Evolutionary conservation across 768 basidiomycete genomes (phyloP), one percentile per base, ranked within the genome.

Genomic region (Amanita rimosa): DNA sequence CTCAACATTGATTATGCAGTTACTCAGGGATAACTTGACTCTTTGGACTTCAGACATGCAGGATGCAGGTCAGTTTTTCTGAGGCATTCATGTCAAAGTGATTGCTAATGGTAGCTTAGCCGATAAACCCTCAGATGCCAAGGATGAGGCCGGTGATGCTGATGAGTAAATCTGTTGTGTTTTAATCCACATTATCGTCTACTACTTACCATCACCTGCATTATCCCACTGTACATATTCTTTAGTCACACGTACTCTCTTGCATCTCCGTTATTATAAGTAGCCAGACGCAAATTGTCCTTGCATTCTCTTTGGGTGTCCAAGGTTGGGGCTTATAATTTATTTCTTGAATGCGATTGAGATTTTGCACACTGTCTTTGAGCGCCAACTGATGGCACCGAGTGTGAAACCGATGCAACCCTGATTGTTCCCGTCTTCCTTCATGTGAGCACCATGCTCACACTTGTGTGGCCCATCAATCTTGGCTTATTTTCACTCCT

Each of bases 11-110:
- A 95, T 95, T 69, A 87, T 91, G 85, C 95, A 97, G 69, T 73
- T 97, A 54, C 81, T 97, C 64, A 83, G 93, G 62, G 94, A 97
- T 68, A 97, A 97, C 80, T 72, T 98, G 38, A 96, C 93, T 43
- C 79, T 97, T 60, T 98, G 94, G 94, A 96, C 94, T 52, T 93
- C 90, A 40, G 94, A 96, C 66, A 93, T 96, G 88, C 89, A 93
- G 67, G 92, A 94, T 52, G 76, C 83, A 64, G 86, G 85, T 86
- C 51, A 48, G 83, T 78, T 31, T 13, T 3, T 31, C 11, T 38
- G 4, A 0, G 4, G 13, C 34, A 16, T 24, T 46, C 11, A 42
- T 24, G 24, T 16, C 9, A 35, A 14, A 36, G 27, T n/a, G 49
- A 44, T n/a, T 45, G 35, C 57, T 43, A 49, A 52, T 50, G 13